Conservation (phyloP, 1,284 basidiomycete genomes). For the Ganoderma resinaceum region DNA sequence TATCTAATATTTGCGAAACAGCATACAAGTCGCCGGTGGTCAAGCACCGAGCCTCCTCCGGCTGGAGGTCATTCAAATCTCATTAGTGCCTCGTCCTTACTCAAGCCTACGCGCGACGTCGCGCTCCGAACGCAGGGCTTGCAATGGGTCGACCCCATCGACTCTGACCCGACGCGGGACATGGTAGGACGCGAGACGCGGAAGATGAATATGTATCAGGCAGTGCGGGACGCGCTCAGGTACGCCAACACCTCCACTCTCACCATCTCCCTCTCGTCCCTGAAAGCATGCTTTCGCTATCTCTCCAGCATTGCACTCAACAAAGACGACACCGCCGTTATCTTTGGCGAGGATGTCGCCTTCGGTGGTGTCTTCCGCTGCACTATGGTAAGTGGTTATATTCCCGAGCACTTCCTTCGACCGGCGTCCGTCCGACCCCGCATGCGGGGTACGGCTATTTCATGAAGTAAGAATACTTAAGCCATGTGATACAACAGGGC, state of each 20-base stretch:
- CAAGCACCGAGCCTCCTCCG: constrained; percentile 69
- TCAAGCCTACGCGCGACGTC: constrained; percentile 68
- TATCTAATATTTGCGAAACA: constrained; percentile 8
- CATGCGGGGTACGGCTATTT: constrained; percentile 6
- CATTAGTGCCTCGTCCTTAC: constrained; percentile 68
- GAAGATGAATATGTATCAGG: constrained; percentile 92
- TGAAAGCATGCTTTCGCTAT: constrained; percentile 3
- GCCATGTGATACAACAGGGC: constrained; percentile 56
- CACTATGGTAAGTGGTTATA: constrained; percentile 64
- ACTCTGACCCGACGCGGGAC: constrained; percentile 46
- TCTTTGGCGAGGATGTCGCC: constrained; percentile 94
- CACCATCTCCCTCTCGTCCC: constrained; percentile 16
- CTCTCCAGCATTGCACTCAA: constrained; percentile 74
- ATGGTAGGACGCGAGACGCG: constrained; percentile 84
- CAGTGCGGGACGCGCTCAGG: constrained; percentile 90
- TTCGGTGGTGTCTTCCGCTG: constrained; percentile 95
- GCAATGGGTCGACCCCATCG: constrained; percentile 71
- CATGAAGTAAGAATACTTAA: background rate
- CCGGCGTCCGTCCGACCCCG: constrained; percentile 3
- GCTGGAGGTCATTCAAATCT: constrained; percentile 77
- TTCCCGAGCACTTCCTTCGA: background rate
- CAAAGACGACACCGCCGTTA: constrained; percentile 86
- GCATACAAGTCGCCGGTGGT: constrained; percentile 46
- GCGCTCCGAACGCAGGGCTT: constrained; percentile 79
- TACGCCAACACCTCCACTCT: constrained; percentile 37